Conservation (phyloP, 257 asterid species). For the Jaltomata sinuosa region DNA sequence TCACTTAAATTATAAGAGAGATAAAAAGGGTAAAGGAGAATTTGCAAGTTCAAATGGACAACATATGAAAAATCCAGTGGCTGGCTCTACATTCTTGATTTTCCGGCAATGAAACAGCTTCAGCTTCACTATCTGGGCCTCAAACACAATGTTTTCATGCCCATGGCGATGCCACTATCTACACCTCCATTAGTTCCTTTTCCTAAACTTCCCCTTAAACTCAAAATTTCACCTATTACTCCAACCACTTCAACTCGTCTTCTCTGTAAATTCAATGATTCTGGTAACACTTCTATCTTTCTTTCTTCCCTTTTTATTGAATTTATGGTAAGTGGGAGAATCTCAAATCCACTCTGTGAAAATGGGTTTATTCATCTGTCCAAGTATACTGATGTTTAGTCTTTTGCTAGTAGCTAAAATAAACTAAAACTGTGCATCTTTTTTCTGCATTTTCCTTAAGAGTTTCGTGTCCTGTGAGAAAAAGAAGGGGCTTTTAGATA, state of each 20-base stretch:
- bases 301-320: not conserved
- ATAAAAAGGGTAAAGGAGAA: not conserved
- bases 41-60: not conserved
- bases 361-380: not conserved
- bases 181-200: not conserved
- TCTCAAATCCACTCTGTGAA: not conserved
- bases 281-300: not conserved
- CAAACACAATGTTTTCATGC: not conserved
- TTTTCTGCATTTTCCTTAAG: not conserved
- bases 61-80: not conserved
- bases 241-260: not conserved
- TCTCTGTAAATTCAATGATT: constrained; percentile 4
- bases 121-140: not conserved
- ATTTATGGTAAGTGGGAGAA: not conserved
- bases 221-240: not conserved
- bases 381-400: not conserved
- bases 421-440: not conserved
- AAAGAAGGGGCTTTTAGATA: not conserved
- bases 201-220: not conserved
- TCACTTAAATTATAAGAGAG: too few relatives aligned
- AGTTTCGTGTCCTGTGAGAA: not conserved
- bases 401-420: not conserved
- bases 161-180: not conserved
- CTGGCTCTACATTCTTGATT: not conserved
- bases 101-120: constrained; percentile 1